Conservation (phyloP, 148 eudicot genomes). For the Rheum nobile region DNA sequence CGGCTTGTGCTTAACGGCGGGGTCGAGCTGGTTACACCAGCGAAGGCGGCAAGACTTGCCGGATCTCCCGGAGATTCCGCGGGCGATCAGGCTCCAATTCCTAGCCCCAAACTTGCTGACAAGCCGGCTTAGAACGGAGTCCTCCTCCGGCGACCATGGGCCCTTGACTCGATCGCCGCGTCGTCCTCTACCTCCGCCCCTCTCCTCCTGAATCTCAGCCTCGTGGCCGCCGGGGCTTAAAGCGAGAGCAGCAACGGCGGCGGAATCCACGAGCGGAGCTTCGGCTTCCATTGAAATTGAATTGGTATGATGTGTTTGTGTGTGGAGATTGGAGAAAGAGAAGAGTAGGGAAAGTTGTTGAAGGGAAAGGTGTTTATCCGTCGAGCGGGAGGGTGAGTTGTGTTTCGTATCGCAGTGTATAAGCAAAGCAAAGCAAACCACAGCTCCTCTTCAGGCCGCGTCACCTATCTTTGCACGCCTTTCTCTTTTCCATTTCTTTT, state of each 20-base stretch:
- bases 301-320: neutral
- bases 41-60: constrained; percentile 62
- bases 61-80: constrained; percentile 52
- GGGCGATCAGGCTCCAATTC: constrained; percentile 61
- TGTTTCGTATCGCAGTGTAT: neutral
- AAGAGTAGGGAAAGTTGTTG: neutral
- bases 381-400: constrained; percentile 5
- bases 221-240: neutral
- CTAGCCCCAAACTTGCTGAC: constrained; percentile 51
- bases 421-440: neutral
- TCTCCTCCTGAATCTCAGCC: constrained; percentile 1
- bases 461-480: no score
- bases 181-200: neutral
- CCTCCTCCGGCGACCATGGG: constrained; percentile 64
- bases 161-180: constrained; percentile 38
- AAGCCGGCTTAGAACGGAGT: constrained; percentile 31
- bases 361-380: neutral
- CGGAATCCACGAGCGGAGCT: neutral
- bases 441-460: neutral
- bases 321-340: neutral
- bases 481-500: no score
- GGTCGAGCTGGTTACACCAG: constrained; percentile 77
- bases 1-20: constrained; percentile 44
- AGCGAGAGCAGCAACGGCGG: neutral
- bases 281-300: neutral